A percentile compares a stretch with the other conserved stretches of the same genome.
phyloP scores from a whole-genome alignment of 2,329 filamentous ascomycete species.

The Nemania sp. region DNA sequence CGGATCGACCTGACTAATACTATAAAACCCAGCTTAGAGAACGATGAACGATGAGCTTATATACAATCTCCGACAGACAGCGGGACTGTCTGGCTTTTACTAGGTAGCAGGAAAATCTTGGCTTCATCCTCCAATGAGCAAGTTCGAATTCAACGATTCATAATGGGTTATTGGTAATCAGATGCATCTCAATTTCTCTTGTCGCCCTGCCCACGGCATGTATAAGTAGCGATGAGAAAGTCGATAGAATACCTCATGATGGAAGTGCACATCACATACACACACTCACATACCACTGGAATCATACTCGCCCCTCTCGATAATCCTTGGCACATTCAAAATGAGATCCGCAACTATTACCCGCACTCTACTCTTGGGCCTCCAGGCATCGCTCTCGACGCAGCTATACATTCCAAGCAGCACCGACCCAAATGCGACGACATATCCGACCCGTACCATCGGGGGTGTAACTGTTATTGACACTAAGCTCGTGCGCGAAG shows the following conservation, averaged over 20 bases:
- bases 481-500: conserved; percentile 26
- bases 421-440: not conserved
- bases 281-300: not conserved
- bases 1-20: no score
- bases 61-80: not conserved
- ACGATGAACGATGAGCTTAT: no score
- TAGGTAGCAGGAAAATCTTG: not conserved
- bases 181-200: not conserved
- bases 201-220: not conserved
- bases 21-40: no score
- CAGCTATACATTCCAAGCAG: not conserved
- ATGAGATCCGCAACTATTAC: not conserved
- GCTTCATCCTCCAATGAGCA: not conserved
- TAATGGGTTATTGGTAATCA: conserved; percentile 7
- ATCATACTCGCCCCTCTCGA: not conserved
- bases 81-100: not conserved
- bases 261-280: not conserved
- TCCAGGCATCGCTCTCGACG: conserved; percentile 15
- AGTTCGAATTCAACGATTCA: not conserved
- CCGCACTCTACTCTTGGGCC: not conserved
- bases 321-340: conserved; percentile 22
- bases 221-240: not conserved
- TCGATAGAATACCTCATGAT: not conserved
- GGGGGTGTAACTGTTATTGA: conserved; percentile 23
- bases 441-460: conserved; percentile 21